Base-by-base conservation (phyloP, 1,284 basidiomycete species). In the Rhizoctonia solani region DNA sequence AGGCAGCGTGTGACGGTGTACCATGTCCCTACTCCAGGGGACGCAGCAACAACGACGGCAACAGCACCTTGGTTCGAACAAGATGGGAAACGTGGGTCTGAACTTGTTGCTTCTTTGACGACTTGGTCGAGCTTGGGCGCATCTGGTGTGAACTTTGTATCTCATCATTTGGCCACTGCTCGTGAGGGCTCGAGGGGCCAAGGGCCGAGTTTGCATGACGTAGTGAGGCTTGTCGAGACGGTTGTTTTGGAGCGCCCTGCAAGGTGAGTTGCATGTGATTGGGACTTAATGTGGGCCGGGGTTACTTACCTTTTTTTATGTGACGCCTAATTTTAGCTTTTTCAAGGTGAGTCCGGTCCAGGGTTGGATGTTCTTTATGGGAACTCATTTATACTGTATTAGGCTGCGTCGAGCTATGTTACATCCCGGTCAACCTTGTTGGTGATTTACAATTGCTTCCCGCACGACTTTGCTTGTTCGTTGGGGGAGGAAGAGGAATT, bases 121-220 rank as follows among this genome's bases (percentile, higher is more conserved):
- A 63, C 47, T 32, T 63, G 59, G 59, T 46, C 59, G 30, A 42
- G 46, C 30, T 52, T 63, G 59, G 59, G 59, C 16, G 59, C 32
- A 37, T 30, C 46, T 21, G 59, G 59, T 30, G 30, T 21, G 59
- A 50, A 19, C 23, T 50, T 63, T 39, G 59, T 63, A 1, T 52
- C 47, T 4, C 59, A 63, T 30, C 59, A 63, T 52, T 37, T 63
- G 21, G 50, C 47, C 23, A 63, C 59, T 29, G 59, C 59, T 5
- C 32, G 59, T n/a, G 59, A 63, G n/a, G 34, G 21, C 1, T 63
- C 46, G 19, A 41, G 32, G 13, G 59, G 59, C 3, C 56, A 42
- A 21, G 44, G 44, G 8, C 59, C 59, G 23, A 63, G 47, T 39
- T 52, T 63, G 47, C 46, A 52, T 21, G 59, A 53, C 23, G 47